Conservation (phyloP, 192 early-diverging fungal genomes). For the Ambispora gerdemannii region DNA sequence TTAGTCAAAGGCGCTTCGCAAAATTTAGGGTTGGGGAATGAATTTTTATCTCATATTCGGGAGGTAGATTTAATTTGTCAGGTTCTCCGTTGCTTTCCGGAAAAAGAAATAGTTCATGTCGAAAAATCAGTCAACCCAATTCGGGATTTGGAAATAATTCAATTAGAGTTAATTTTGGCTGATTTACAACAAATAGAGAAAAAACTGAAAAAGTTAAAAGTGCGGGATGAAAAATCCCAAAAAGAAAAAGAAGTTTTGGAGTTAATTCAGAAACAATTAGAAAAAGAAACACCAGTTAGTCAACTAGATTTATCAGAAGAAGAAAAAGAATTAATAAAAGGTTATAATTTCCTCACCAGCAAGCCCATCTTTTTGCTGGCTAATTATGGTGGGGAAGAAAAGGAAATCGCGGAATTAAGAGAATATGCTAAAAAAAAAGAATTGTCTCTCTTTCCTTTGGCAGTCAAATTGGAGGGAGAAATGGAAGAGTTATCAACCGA, state of each 20-base stretch:
- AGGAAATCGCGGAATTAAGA: background rate
- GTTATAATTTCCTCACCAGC: constrained; percentile 54
- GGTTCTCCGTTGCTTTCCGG: constrained; percentile 70
- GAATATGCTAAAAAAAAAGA: constrained; percentile 35
- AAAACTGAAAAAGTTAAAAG: constrained; percentile 41
- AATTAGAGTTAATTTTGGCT: constrained; percentile 70
- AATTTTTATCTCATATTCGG: constrained; percentile 74
- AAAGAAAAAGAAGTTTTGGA: constrained; percentile 36
- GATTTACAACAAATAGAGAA: constrained; percentile 60
- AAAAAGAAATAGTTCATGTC: constrained; percentile 61
- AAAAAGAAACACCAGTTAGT: constrained; percentile 25
- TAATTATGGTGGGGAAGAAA: constrained; percentile 18
- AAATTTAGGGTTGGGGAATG: constrained; percentile 63
- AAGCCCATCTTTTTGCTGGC: constrained; percentile 64
- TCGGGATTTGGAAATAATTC: constrained; percentile 76
- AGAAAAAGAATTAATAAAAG: constrained; percentile 67
- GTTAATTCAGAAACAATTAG: constrained; percentile 34
- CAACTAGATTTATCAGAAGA: constrained; percentile 43
- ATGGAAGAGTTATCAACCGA: constrained; percentile 38
- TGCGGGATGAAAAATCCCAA: constrained; percentile 29
- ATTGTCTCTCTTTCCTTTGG: constrained; percentile 37
- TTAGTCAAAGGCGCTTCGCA: constrained; percentile 58
- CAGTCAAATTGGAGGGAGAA: constrained; percentile 44
- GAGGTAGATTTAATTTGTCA: constrained; percentile 60
- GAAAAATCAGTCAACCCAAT: constrained; percentile 68